Evolutionary conservation across 768 basidiomycete genomes (phyloP), one percentile per base, ranked within the genome.

Genomic region (Termitomyces sp.): DNA sequence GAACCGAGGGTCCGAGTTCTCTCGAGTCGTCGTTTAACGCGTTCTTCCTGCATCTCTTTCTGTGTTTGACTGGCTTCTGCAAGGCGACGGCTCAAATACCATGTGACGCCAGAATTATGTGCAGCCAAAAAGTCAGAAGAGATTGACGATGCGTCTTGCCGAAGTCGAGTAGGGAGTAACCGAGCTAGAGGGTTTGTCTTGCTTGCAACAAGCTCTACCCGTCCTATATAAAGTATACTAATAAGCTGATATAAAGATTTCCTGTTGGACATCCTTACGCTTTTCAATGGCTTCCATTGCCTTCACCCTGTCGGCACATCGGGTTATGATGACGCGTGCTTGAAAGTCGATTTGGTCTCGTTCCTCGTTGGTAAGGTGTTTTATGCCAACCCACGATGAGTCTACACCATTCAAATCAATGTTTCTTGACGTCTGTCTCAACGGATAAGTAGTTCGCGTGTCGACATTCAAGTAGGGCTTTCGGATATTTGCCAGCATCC

Each of bases 301-400:
- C 66, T 87, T 89, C 8, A 98, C 90, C 66, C 92, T 80, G 65
- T 96, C 91, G 36, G 92, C 86, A 76, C 94, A 97, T 57, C 89
- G 84, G 54, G 87, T 83, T 53, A 98, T 79, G 58, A 97, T 89
- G 67, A 94, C 83, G 65, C 91, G 88, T 36, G 93, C 90, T 71
- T 96, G 91, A 62, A 95, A 76, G 80, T 99, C 97, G 57, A 99
- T 92, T 76, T 97, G 94, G 75, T 98, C 96, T 63, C 96, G 82
- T 73, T 99, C 96, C 64, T 92, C 87, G 70, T 98, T 95, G 9
- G 87, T 86, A 7, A 99, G 82, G 68, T 88, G 78, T 63, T 84
- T 85, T 55, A 92, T 78, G 56, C 82, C 82, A 18, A 80, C 73
- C 90, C 89, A 92, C 49, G 79, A 76, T 51, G 81, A 70, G 56